These are phyloP conservation scores for Beauveria rudraprayagi DNA, from an alignment of 2,329 filamentous ascomycete species.

Conservation along the genomic window DNA sequence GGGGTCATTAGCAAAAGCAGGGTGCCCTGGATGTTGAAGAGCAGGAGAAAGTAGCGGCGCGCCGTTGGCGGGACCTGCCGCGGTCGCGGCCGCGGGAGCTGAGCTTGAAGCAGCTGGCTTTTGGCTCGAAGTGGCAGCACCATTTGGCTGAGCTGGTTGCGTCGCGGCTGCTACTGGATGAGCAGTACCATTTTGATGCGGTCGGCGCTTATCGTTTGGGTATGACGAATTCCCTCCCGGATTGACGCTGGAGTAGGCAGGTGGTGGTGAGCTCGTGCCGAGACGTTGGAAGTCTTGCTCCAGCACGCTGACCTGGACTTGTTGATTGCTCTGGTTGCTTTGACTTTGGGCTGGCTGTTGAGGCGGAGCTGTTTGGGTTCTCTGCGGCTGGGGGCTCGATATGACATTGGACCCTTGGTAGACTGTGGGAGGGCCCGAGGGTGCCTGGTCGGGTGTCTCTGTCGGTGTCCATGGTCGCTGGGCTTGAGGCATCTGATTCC, in stretches of 20 bases:
- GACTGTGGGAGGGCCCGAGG: slow-evolving; percentile 81
- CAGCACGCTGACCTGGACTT: slow-evolving; percentile 59
- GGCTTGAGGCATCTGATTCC: slow-evolving; percentile 28
- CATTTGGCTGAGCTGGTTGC: slow-evolving; percentile 22
- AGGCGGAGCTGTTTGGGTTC: slow-evolving; percentile 35
- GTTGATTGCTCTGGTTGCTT: slow-evolving; percentile 16
- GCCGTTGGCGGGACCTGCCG: slow-evolving; percentile 24
- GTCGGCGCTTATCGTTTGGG: slow-evolving; percentile 68
- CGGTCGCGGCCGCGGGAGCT: slow-evolving; percentile 17
- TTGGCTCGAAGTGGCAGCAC: slow-evolving; percentile 16
- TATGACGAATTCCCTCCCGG: slow-evolving; percentile 49
- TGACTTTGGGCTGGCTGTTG: slow-evolving; percentile 25
- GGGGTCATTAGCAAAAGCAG: slow-evolving; percentile 83
- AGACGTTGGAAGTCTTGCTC: slow-evolving; percentile 82
- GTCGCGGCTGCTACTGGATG: slow-evolving; percentile 19
- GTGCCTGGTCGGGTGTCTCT: slow-evolving; percentile 75
- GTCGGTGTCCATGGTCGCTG: slow-evolving; percentile 86
- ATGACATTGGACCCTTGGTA: slow-evolving; percentile 81
- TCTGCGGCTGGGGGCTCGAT: slow-evolving; percentile 37
- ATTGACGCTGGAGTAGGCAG: slow-evolving; percentile 83
- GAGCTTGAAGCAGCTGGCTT: slow-evolving; percentile 13
- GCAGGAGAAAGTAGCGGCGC: slow-evolving; percentile 29
- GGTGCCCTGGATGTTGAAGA: slow-evolving; percentile 60
- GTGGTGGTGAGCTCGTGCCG: slow-evolving; percentile 77
- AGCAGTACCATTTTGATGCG: slow-evolving; percentile 24